A percentile compares a stretch with the other conserved stretches of the same genome.
These are phyloP conservation scores for Datisca glomerata DNA, from an alignment of 306 rosid species.

Conservation along the genomic window DNA sequence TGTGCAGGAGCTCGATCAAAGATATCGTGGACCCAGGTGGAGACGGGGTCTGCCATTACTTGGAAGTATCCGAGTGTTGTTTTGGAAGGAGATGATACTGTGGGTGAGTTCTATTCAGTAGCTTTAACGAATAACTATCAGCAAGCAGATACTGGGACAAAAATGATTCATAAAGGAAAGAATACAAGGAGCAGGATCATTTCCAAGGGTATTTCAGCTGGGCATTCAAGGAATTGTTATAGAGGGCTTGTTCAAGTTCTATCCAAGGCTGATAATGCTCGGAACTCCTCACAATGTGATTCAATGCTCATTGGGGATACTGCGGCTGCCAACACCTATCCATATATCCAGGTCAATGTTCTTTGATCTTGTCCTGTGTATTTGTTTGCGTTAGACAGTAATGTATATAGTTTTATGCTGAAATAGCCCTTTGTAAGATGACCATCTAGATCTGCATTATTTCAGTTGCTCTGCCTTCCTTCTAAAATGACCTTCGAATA, in stretches of 20 bases:
- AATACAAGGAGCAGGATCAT: constrained; percentile 84
- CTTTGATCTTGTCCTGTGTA: not conserved
- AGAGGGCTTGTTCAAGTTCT: constrained; percentile 92
- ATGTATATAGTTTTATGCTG: no score
- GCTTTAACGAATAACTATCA: constrained; percentile 87
- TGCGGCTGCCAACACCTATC: constrained; percentile 92
- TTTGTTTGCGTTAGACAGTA: constrained; percentile 6
- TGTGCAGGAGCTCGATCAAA: constrained; percentile 64
- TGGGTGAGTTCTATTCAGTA: constrained; percentile 87
- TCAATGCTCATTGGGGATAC: constrained; percentile 91
- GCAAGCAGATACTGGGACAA: constrained; percentile 88
- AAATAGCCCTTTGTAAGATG: no score
- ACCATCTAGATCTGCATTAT: no score
- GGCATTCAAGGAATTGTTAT: constrained; percentile 76
- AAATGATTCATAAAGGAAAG: constrained; percentile 95
- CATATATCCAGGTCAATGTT: constrained; percentile 61
- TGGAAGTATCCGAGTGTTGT: constrained; percentile 96
- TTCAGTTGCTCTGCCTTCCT: no score
- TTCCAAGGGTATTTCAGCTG: constrained; percentile 85
- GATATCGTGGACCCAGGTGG: constrained; percentile 94
- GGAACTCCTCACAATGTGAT: constrained; percentile 85
- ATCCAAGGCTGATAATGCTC: constrained; percentile 75
- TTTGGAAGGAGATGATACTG: constrained; percentile 82
- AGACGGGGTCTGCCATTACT: constrained; percentile 85
- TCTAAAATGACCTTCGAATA: no score